phyloP scores from a whole-genome alignment of 495 filamentous ascomycete genomes.

The Podospora didyma region DNA sequence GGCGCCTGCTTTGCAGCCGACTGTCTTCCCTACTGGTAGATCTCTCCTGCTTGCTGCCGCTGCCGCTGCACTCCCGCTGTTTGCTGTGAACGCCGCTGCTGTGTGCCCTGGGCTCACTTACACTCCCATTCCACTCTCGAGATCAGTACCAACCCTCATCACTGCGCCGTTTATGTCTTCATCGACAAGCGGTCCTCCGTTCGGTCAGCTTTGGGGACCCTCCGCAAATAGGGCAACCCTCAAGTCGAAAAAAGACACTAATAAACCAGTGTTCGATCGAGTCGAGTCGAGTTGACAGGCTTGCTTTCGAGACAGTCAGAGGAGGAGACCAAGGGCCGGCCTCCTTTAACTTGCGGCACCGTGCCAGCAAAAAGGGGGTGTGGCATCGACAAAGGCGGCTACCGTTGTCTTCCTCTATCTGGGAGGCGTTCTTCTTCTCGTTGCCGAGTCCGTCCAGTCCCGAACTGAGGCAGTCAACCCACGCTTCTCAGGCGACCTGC shows the following conservation, averaged over 20 bases:
- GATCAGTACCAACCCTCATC: neutral
- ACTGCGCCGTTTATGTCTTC: slow-evolving; percentile 12
- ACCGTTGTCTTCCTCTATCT: slow-evolving; percentile 5
- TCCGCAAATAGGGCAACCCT: slow-evolving; percentile 4
- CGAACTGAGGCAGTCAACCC: slow-evolving; percentile 13
- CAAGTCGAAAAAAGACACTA: slow-evolving; percentile 2
- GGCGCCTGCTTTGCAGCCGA: slow-evolving; percentile 30
- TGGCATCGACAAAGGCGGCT: slow-evolving; percentile 14
- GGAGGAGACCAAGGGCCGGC: neutral
- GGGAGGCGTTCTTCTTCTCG: slow-evolving; percentile 7
- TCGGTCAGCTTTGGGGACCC: slow-evolving; percentile 12
- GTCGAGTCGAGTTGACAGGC: neutral
- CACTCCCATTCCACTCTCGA: neutral
- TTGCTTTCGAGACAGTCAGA: neutral
- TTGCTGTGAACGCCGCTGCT: slow-evolving; percentile 15
- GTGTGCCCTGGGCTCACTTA: slow-evolving; percentile 11
- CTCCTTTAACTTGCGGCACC: neutral
- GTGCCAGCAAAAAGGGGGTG: slow-evolving; percentile 1
- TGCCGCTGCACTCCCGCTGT: slow-evolving; percentile 1
- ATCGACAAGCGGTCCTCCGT: slow-evolving; percentile 10
- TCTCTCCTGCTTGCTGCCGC: slow-evolving; percentile 28
- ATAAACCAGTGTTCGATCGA: neutral
- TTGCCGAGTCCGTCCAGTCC: neutral
- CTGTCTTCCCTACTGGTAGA: slow-evolving; percentile 24
- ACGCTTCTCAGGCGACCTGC: slow-evolving; percentile 16